Evolutionary conservation across 805 yeast species (phyloP).

Genomic region (Hanseniaspora guilliermondii): DNA sequence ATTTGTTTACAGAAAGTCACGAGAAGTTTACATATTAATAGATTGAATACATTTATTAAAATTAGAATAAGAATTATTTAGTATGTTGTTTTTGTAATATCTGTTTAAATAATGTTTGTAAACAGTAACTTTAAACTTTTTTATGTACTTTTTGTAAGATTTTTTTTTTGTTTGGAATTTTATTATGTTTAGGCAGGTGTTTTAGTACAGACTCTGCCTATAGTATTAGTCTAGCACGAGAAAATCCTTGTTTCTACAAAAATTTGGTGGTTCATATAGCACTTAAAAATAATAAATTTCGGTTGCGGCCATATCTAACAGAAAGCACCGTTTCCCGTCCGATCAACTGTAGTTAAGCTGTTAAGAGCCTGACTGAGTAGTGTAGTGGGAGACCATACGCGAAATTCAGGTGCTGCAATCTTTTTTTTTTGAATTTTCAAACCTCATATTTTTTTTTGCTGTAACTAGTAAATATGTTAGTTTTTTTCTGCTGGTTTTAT

Average conservation of each 20-base stretch:
- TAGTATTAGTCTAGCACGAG: neutral
- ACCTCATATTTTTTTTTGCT: neutral
- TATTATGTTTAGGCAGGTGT: too few species aligned
- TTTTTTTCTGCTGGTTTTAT: neutral
- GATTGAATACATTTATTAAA: too few species aligned
- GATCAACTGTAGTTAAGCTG: conserved; percentile 48
- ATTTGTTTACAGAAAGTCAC: too few species aligned
- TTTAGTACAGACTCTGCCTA: neutral
- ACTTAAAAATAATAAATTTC: conserved; percentile 18
- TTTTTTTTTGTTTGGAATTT: too few species aligned
- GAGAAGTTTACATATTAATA: too few species aligned
- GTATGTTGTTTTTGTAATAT: too few species aligned
- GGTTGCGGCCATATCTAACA: conserved; percentile 50
- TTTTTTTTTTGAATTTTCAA: conserved; percentile 22
- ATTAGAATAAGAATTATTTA: too few species aligned
- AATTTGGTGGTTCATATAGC: neutral
- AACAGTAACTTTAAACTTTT: too few species aligned
- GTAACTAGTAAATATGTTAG: neutral
- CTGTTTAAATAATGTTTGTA: too few species aligned
- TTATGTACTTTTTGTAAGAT: too few species aligned
- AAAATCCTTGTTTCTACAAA: neutral
- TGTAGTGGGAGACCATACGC: conserved; percentile 48
- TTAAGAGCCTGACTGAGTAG: conserved; percentile 48
- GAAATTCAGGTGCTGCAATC: conserved; percentile 46
- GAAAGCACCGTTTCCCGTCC: conserved; percentile 53